Base-by-base conservation (phyloP, 176 grass and related monocot genomes). In the Rhynchospora tenuis region DNA sequence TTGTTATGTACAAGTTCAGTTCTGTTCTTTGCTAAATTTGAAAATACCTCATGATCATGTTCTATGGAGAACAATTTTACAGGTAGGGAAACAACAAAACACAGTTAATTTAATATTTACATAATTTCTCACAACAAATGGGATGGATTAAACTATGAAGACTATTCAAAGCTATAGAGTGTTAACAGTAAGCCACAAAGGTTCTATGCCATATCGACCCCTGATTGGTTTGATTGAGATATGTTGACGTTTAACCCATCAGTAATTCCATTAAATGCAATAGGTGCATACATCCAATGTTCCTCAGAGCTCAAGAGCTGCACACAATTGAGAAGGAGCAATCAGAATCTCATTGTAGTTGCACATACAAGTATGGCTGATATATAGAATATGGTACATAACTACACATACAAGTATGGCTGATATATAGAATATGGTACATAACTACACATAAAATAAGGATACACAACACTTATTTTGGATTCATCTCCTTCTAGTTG, bases 251-350 rank as follows among this genome's bases (percentile, higher is more conserved):
- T 73, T 14, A 80, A 20, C 17, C 58, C 72, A 14, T 84, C 59
- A 68, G 79, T 85, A 58, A 83, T 59, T 16, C 62, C 77, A 65
- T 86, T 78, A 22, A 86, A 93, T 23, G 84, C 86, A 23, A 89
- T 72, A 8, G 91, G 84, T 12, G 88, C 89, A 51, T 93, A 90
- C 91, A 90, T 93, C 88, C 88, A 93, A 84, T 86, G 17, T 56
- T 90, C 88, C 26, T 93, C 84, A 12, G 86, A 93, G 47, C 88
- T 90, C 84, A 90, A 85, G 20, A 89, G 38, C 91, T 93, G 84
- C 84, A 86, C 26, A 83, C 24, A 22, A 80, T 78, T 2, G 9
- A 67, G 10, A 70, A 59, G 24, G 22, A 9, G 15, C 20, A 50
- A 5, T 87, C 5, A 83, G 61, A 38, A 59, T n/a, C n/a, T 42